A percentile compares a stretch with the other conserved stretches of the same genome.
phyloP scores from a whole-genome alignment of 2,329 filamentous ascomycete species.

The Alternaria ethzedia region DNA sequence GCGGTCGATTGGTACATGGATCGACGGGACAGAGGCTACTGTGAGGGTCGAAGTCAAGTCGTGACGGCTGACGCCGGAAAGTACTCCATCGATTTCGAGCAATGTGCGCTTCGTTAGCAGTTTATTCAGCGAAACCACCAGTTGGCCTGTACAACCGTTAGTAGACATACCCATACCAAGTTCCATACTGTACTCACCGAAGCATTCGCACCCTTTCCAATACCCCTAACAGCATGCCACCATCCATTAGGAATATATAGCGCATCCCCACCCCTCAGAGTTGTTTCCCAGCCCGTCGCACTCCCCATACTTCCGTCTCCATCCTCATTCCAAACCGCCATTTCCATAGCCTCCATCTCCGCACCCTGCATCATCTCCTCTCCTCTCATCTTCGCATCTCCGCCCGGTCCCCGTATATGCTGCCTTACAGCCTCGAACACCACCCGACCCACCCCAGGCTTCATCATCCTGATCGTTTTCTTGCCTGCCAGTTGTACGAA shows the following conservation, averaged over 20 bases:
- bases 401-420: constrained; percentile 51
- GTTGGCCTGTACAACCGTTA: constrained; percentile 60
- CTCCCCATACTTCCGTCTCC: constrained; percentile 1
- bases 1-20: constrained; percentile 80
- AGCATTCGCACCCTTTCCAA: constrained; percentile 63
- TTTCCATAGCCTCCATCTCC: constrained; percentile 71
- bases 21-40: constrained; percentile 74
- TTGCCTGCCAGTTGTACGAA: constrained; percentile 80
- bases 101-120: too few relatives aligned
- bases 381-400: constrained; percentile 66
- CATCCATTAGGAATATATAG: constrained; percentile 82
- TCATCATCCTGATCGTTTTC: constrained; percentile 76
- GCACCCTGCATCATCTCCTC: constrained; percentile 89
- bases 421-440: constrained; percentile 64
- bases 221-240: constrained; percentile 84
- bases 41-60: constrained; percentile 69
- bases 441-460: constrained; percentile 66
- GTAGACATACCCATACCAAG: background rate
- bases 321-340: constrained; percentile 70
- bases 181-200: constrained; percentile 53
- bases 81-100: too few relatives aligned
- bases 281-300: constrained; percentile 42
- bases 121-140: constrained; percentile 76
- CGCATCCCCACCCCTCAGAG: constrained; percentile 69
- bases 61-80: background rate